Conservation (phyloP, 2,329 filamentous ascomycete genomes). For the Fusarium solani-melongenae region DNA sequence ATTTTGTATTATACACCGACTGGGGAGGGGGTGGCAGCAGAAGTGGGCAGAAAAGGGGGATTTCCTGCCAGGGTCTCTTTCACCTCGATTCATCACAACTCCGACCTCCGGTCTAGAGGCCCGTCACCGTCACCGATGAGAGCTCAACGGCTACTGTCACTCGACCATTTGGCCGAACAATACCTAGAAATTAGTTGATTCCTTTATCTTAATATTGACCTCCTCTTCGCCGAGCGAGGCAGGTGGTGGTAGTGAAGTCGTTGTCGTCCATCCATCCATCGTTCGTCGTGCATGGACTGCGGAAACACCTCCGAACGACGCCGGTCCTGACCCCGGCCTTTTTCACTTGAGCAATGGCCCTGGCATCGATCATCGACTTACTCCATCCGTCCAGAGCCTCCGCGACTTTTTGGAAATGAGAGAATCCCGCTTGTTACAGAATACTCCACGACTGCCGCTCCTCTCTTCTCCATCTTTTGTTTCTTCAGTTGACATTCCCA, state of each 20-base stretch:
- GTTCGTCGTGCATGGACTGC: slow-evolving; percentile 9
- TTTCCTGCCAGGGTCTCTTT: slow-evolving; percentile 30
- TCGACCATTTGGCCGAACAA: not conserved
- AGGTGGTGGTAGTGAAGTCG: not conserved
- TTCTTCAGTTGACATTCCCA: slow-evolving; percentile 14
- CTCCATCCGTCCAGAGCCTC: slow-evolving; percentile 7
- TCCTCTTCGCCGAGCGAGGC: slow-evolving; percentile 22
- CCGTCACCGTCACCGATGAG: slow-evolving; percentile 7
- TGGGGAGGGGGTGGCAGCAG: slow-evolving; percentile 23
- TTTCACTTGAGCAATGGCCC: slow-evolving; percentile 11
- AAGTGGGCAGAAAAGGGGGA: slow-evolving; percentile 36
- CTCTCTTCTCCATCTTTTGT: slow-evolving; percentile 29
- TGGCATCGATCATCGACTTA: not conserved
- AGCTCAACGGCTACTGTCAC: not conserved
- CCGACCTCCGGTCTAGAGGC: slow-evolving; percentile 11
- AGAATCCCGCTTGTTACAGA: slow-evolving; percentile 18
- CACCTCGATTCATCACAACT: slow-evolving; percentile 24
- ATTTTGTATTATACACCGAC: not conserved
- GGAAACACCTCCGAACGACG: slow-evolving; percentile 26
- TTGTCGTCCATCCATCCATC: not conserved
- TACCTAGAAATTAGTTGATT: slow-evolving; percentile 25
- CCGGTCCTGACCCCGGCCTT: slow-evolving; percentile 24
- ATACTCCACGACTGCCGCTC: not conserved
- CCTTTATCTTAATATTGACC: slow-evolving; percentile 6
- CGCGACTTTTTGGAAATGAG: slow-evolving; percentile 29